phyloP scores from a whole-genome alignment of 1,139 yeast genomes.

The Pichia sorboxylosa region DNA sequence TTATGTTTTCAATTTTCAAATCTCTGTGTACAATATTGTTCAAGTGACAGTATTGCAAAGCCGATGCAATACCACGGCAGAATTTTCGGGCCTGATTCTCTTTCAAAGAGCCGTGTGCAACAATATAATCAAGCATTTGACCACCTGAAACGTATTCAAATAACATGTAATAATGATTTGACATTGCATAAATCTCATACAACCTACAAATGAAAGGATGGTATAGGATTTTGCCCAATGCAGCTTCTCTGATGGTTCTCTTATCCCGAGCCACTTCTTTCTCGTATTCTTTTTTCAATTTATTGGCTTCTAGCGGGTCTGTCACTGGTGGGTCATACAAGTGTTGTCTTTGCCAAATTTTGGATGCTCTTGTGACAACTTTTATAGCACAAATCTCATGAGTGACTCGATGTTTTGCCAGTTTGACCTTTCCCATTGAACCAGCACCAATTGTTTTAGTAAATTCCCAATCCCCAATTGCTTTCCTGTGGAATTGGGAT shows the following conservation, averaged over 20 bases:
- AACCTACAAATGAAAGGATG: conserved; percentile 90
- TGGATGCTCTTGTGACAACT: conserved; percentile 72
- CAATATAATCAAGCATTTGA: conserved; percentile 93
- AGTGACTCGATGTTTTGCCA: conserved; percentile 77
- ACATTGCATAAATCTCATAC: conserved; percentile 92
- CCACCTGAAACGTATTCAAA: conserved; percentile 97
- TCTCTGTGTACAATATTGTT: conserved; percentile 96
- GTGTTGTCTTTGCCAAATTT: conserved; percentile 66
- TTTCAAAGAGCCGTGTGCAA: conserved; percentile 88
- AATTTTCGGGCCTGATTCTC: conserved; percentile 92
- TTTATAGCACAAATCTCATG: conserved; percentile 80
- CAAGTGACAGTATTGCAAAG: conserved; percentile 84
- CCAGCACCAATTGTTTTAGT: conserved; percentile 96
- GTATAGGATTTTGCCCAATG: conserved; percentile 76
- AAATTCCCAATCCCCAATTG: conserved; percentile 96
- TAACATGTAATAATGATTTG: conserved; percentile 92
- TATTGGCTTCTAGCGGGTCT: conserved; percentile 45
- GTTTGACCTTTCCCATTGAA: conserved; percentile 96
- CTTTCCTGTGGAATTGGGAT: conserved; percentile 67
- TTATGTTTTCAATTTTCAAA: conserved; percentile 88
- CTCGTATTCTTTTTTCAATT: conserved; percentile 63
- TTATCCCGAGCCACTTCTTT: conserved; percentile 86
- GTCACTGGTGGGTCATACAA: conserved; percentile 54
- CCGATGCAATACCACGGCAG: conserved; percentile 93
- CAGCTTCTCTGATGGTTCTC: conserved; percentile 90